Conservation (phyloP, 345 rosid genomes). For the Bretschneidera sinensis region DNA sequence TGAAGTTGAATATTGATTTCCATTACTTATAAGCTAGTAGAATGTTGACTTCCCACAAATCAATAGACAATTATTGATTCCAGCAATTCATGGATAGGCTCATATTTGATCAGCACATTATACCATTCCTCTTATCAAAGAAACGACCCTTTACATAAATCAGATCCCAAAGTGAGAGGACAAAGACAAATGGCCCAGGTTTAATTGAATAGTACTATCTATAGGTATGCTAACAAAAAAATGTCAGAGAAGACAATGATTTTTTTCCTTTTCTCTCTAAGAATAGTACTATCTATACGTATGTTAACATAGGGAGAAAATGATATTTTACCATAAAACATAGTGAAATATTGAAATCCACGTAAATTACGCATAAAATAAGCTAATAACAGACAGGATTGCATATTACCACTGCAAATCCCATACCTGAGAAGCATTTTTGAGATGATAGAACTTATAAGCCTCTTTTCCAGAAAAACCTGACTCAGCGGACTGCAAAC, state of each 20-base stretch:
- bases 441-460: constrained; percentile 67
- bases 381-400: constrained; percentile 8
- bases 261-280: constrained; percentile 1
- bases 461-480: constrained; percentile 36
- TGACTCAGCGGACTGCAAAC: constrained; percentile 32
- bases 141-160: background rate
- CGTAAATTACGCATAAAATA: background rate
- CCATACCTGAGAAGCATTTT: constrained; percentile 72
- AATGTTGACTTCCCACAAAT: background rate
- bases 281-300: constrained; percentile 4
- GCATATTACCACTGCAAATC: background rate
- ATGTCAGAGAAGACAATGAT: background rate
- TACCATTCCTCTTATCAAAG: too few species aligned
- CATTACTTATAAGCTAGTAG: background rate
- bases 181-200: background rate
- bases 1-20: background rate
- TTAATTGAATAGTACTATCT: too few species aligned
- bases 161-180: background rate
- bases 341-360: background rate
- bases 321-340: background rate
- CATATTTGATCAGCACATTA: background rate
- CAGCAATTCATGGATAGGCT: background rate
- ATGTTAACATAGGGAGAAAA: too few species aligned
- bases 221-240: too few species aligned
- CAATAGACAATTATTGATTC: background rate